These are phyloP conservation scores for Eragrostis curvula DNA, from an alignment of 176 grass and related monocot genomes.

Conservation along the genomic window DNA sequence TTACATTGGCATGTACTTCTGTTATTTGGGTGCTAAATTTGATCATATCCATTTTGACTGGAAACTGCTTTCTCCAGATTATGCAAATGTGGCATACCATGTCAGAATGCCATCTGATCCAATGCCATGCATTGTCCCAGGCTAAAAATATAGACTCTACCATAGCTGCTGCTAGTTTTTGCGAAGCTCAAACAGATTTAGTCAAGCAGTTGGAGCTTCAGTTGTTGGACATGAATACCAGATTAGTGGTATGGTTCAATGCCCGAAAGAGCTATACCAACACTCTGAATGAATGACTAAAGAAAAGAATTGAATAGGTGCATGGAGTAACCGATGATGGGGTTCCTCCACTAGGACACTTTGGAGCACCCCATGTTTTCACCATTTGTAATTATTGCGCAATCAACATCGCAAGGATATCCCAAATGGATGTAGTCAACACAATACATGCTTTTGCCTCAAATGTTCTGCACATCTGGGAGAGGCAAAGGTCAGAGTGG, in stretches of 20 bases:
- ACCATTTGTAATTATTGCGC: conserved; percentile 69
- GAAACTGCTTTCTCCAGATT: conserved; percentile 55
- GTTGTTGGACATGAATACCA: conserved; percentile 47
- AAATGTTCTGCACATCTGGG: conserved; percentile 53
- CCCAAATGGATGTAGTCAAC: conserved; percentile 43
- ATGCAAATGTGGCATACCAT: conserved; percentile 77
- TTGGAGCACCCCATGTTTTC: conserved; percentile 78
- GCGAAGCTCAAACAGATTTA: conserved; percentile 51
- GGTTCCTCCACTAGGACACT: conserved; percentile 53
- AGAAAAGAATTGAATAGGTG: conserved; percentile 60
- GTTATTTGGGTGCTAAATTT: background rate
- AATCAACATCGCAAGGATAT: conserved; percentile 45
- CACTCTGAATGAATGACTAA: conserved; percentile 75
- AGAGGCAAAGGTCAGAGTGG: conserved; percentile 52
- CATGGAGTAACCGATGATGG: conserved; percentile 76
- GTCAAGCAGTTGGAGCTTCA: conserved; percentile 57
- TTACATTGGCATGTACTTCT: background rate
- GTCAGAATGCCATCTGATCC: conserved; percentile 74
- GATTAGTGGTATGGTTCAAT: conserved; percentile 66
- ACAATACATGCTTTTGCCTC: conserved; percentile 53
- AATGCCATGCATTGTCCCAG: conserved; percentile 59
- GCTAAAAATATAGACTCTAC: conserved; percentile 52
- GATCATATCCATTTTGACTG: background rate
- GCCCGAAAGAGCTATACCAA: too few relatives aligned
- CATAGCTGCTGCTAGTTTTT: conserved; percentile 39